Conservation (phyloP, 1,139 yeast genomes). For the Suhomyces coccinellae region DNA sequence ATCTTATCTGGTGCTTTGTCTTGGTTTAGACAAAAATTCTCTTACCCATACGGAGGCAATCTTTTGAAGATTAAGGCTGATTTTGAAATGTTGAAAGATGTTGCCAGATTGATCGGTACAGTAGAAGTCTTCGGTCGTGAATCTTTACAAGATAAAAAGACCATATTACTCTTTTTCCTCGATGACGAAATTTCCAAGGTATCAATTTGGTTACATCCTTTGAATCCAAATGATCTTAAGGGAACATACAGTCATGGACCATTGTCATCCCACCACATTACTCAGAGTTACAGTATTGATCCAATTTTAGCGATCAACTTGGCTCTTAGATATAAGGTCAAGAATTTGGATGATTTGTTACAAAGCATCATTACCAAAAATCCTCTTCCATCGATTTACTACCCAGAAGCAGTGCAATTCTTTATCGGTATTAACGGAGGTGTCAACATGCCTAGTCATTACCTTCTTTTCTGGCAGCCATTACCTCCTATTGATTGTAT, state of each 20-base stretch:
- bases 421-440: conserved; percentile 51
- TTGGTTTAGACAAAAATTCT: conserved; percentile 70
- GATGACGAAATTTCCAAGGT: conserved; percentile 74
- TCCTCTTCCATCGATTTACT: conserved; percentile 63
- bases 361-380: conserved; percentile 48
- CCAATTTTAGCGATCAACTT: conserved; percentile 76
- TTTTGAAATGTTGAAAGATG: conserved; percentile 54
- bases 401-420: conserved; percentile 66
- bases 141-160: conserved; percentile 45
- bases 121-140: conserved; percentile 25
- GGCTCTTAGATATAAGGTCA: conserved; percentile 56
- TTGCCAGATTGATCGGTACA: conserved; percentile 39
- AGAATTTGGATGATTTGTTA: conserved; percentile 45
- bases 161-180: conserved; percentile 59
- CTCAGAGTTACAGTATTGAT: conserved; percentile 62
- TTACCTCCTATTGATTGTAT: conserved; percentile 85
- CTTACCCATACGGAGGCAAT: conserved; percentile 87
- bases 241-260: conserved; percentile 38
- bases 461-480: conserved; percentile 71
- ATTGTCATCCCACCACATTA: conserved; percentile 37
- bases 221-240: conserved; percentile 46
- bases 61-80: conserved; percentile 71
- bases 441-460: conserved; percentile 40
- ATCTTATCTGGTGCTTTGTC: conserved; percentile 68
- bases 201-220: conserved; percentile 78